Evolutionary conservation across 768 basidiomycete species (phyloP), one percentile per base, ranked within the genome.

Genomic region (Boletus vermiculosoides): DNA sequence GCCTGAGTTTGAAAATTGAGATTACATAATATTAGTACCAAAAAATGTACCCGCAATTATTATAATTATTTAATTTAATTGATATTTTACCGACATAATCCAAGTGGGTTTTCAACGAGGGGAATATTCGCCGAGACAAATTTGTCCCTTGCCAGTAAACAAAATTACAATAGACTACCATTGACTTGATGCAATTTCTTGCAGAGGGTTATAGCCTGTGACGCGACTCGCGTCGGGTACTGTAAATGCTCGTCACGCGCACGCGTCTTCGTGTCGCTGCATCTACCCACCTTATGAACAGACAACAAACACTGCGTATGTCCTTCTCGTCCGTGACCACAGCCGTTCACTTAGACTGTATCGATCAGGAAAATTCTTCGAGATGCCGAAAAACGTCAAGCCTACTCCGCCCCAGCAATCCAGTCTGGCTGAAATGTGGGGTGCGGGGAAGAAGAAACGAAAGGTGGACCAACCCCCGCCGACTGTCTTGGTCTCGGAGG

Each of bases 381-480:
- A 79, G 56, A 88, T 91, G 87, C 88, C 91, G 0, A 80, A 79
- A 60, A 78, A 79, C 30, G 61, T 67, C n/a, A 91, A 89, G 71
- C 68, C 82, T 30, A 71, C 85, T 4, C 86, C 87, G 0, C 83
- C 86, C 8, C 89, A 90, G 56, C 91, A 94, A 69, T 78, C 90
- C n/a, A 91, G 77, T 64, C 80, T 94, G 39, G 78, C 82, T 55
- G 88, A 91, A 53, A 78, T 90, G 76, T 93, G 89, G 88, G 78
- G 76, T 11, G 76, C 73, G 63, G 82, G 81, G 72, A 79, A 71
- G 74, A 78, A 72, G 62, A 66, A 71, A 58, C 65, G 58, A 16
- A 65, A 57, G 37, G 53, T 57, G 3, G 58, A 54, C 33, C 56
- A 71, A 61, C 63, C 68, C 41, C 64, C 52, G 30, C 41, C 65